phyloP scores from a whole-genome alignment of 179 eudicot genomes.

The Beta corolliflora region DNA sequence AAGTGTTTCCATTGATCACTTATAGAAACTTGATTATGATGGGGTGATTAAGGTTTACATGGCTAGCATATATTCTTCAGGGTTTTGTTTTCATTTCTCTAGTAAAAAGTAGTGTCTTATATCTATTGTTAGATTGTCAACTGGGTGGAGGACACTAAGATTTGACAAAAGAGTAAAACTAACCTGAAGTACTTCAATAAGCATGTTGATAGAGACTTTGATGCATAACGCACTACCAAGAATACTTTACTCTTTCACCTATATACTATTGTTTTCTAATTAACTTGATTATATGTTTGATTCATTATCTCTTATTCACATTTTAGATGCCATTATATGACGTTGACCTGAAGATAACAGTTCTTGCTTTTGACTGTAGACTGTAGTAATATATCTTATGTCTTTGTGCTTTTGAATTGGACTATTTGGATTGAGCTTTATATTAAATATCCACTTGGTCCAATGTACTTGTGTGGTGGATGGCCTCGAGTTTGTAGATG shows the following conservation, averaged over 20 bases:
- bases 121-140: neutral
- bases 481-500: too few species aligned
- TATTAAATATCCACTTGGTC: too few species aligned
- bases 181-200: constrained; percentile 15
- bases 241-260: neutral
- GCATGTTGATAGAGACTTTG: constrained; percentile 23
- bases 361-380: too few species aligned
- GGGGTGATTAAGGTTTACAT: too few species aligned
- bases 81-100: neutral
- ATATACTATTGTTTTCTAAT: neutral
- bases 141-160: constrained; percentile 26
- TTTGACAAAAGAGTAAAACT: constrained; percentile 20
- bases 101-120: constrained; percentile 9
- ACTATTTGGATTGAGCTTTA: too few species aligned
- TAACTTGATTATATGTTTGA: constrained; percentile 12
- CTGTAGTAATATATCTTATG: too few species aligned
- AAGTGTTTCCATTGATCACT: neutral
- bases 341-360: neutral
- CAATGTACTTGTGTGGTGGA: too few species aligned
- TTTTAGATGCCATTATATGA: constrained; percentile 1
- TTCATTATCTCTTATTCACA: neutral
- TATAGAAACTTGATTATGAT: too few species aligned
- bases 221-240: constrained; percentile 8
- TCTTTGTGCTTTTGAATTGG: too few species aligned
- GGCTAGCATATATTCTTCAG: neutral